A percentile compares a stretch with the other conserved stretches of the same genome.
These are phyloP conservation scores for Thraustotheca clavata DNA, from an alignment of 352 stramenopile species.

Conservation along the genomic window DNA sequence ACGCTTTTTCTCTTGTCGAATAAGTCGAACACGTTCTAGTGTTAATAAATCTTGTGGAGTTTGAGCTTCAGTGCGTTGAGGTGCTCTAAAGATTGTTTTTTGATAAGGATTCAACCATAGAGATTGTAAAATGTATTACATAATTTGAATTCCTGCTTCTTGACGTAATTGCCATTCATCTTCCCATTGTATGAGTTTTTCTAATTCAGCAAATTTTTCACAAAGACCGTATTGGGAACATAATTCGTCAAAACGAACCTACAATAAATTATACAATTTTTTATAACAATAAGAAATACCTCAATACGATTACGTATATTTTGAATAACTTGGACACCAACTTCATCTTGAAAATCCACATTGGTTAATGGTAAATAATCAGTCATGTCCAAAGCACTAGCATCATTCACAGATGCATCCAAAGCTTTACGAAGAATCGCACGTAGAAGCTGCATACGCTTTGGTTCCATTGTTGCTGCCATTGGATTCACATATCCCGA, in stretches of 20 bases:
- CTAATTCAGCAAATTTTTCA: constrained; percentile 2
- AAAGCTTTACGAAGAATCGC: constrained; percentile 16
- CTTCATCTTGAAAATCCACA: background rate
- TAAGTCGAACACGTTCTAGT: constrained; percentile 8
- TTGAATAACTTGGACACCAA: constrained; percentile 10
- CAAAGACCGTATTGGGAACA: constrained; percentile 3
- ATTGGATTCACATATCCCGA: constrained; percentile 7
- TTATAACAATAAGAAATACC: background rate
- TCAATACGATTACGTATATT: constrained; percentile 14
- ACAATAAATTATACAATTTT: background rate
- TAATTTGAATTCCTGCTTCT: constrained; percentile 3
- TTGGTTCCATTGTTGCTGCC: background rate
- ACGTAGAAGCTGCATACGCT: constrained; percentile 9
- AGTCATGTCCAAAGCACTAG: constrained; percentile 13
- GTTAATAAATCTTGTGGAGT: constrained; percentile 10
- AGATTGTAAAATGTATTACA: background rate
- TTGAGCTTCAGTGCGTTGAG: background rate
- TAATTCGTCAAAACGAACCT: constrained; percentile 5
- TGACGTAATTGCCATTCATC: constrained; percentile 10
- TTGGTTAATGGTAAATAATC: background rate
- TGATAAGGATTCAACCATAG: background rate
- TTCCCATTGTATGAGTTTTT: constrained; percentile 9
- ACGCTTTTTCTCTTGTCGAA: constrained; percentile 11
- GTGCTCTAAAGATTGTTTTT: background rate
- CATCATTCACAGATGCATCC: constrained; percentile 8